Percentiles rank a stretch among this genome's conserved stretches.
These are phyloP conservation scores for Arachnomyces sp. DNA, from an alignment of 2,329 filamentous ascomycete species.

Conservation along the genomic window DNA sequence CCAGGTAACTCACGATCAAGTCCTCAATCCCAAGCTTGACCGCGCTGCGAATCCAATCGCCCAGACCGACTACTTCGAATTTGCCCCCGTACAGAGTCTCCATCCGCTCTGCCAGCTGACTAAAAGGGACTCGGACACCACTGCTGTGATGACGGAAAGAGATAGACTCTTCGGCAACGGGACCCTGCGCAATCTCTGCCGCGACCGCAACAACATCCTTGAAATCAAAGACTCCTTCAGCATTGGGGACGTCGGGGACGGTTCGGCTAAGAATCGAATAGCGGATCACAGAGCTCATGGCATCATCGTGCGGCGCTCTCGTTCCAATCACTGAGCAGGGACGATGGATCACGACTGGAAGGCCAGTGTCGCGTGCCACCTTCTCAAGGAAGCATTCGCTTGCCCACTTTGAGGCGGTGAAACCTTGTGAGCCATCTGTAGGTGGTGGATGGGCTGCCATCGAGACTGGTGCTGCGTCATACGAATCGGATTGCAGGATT, in stretches of 20 bases:
- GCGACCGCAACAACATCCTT: background rate
- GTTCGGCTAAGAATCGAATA: background rate
- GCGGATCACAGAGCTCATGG: background rate
- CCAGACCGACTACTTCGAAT: no score
- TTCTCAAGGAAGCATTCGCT: conserved; percentile 32
- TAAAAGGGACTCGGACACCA: background rate
- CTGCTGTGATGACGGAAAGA: background rate
- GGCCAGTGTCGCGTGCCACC: background rate
- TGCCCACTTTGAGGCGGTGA: conserved; percentile 33
- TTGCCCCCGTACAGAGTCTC: no score
- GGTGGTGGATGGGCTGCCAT: conserved; percentile 9
- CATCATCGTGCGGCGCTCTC: background rate
- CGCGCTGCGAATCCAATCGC: no score
- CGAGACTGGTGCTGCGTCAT: conserved; percentile 13
- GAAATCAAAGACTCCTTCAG: conserved; percentile 2
- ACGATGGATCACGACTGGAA: conserved; percentile 9
- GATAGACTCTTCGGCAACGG: background rate
- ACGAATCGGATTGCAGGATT: conserved; percentile 22
- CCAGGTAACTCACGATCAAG: background rate
- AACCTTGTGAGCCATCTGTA: conserved; percentile 27
- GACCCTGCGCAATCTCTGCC: background rate
- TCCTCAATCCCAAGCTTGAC: background rate
- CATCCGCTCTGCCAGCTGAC: background rate
- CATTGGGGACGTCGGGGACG: background rate
- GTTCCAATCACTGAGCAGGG: conserved; percentile 8